Base-by-base conservation (phyloP, 192 early-diverging fungal genomes). In the Coemansia sp. region DNA sequence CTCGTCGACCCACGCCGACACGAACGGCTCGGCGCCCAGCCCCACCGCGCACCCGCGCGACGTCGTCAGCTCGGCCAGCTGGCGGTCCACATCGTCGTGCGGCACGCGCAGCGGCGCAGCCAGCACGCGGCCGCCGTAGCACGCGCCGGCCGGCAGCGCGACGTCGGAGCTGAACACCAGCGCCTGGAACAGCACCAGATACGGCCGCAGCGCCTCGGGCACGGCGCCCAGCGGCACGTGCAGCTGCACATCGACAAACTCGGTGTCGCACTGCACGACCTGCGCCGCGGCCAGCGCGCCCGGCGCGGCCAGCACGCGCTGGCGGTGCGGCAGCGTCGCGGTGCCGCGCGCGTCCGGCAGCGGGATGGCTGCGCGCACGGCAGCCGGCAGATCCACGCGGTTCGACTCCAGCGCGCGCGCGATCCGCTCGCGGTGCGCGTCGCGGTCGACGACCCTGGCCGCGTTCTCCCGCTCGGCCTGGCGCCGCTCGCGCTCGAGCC, bases 141-240 rank as follows among this genome's bases (percentile, higher is more conserved):
- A 8, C 0, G 78, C 40, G n/a, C 65, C 72, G 7, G 71, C 71
- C 2, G 84, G 82, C 10, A 83, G 68, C 15, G 54, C 38, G 25
- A 84, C 39, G 26, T 83, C 76, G 6, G 74, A 74, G 50, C 82
- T 70, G 50, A 91, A 84, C 15, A 91, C 30, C n/a, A 90, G 69
- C 42, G 87, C 89, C 39, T 88, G 85, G 73, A 91, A 88, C 38
- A 92, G 70, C 8, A 83, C 81, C 30, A 92, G 50, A 69, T 83
- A 90, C 10, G 84, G 82, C 7, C 84, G 82, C 22, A 88, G 69
- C 14, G 75, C 57, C 14, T 75, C 75, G n/a, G 84, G 78, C 0
- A 93, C 50, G n/a, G 54, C 45, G 10, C 35, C 49, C 25, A 62
- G 58, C 42, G 78, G 85, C 27, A 79, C 79, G 52, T 68, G 83